Conservation (phyloP, 2,329 filamentous ascomycete species). For the Pseudogymnoascus sp. region DNA sequence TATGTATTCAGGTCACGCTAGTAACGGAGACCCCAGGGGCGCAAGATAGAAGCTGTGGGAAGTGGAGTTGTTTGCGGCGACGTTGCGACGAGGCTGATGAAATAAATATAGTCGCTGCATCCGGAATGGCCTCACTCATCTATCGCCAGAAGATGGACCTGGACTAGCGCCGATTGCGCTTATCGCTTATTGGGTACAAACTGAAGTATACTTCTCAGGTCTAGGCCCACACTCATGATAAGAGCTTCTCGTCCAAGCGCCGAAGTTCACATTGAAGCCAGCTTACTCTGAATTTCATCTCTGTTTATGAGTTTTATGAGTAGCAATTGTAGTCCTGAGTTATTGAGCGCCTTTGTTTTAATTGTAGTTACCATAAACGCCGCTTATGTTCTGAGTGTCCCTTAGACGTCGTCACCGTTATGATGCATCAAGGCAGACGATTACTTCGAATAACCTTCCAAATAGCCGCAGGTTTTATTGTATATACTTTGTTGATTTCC, state of each 20-base stretch:
- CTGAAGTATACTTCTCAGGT: neutral
- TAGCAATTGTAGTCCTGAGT: neutral
- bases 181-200: slow-evolving; percentile 6
- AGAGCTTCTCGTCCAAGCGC: neutral
- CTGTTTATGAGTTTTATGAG: neutral
- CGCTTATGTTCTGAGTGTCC: too few species aligned
- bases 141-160: slow-evolving; percentile 5
- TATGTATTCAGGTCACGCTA: neutral
- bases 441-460: neutral
- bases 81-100: slow-evolving; percentile 2
- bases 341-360: neutral
- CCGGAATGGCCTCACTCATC: slow-evolving; percentile 4
- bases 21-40: neutral
- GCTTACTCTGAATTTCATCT: neutral
- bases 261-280: neutral
- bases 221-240: neutral
- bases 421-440: neutral
- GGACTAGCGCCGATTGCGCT: slow-evolving; percentile 6
- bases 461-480: neutral
- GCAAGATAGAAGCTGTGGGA: neutral
- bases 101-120: slow-evolving; percentile 5
- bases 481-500: neutral
- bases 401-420: too few species aligned
- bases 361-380: neutral
- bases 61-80: neutral